Evolutionary conservation across 2,329 filamentous ascomycete genomes (phyloP).

Genomic region (Zymoseptoria passerinii): DNA sequence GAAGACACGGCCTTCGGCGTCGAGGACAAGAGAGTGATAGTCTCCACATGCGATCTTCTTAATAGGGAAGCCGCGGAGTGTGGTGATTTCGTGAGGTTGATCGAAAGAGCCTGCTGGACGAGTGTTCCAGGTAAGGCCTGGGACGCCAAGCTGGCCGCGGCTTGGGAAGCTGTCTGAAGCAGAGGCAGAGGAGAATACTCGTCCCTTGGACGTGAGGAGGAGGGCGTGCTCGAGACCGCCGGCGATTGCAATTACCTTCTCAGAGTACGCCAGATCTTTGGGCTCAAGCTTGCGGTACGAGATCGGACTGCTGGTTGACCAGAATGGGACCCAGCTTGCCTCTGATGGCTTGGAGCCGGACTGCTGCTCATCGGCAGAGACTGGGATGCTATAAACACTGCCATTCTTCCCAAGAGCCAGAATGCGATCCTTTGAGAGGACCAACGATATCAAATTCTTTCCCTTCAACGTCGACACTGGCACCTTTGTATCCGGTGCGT

Average conservation of each 20-base stretch:
- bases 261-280: constrained; percentile 54
- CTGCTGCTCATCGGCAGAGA: constrained; percentile 62
- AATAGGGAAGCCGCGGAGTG: constrained; percentile 62
- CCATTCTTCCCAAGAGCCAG: constrained; percentile 69
- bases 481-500: constrained; percentile 52
- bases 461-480: constrained; percentile 69
- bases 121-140: constrained; percentile 70
- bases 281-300: constrained; percentile 69
- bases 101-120: constrained; percentile 72
- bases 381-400: constrained; percentile 75
- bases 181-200: constrained; percentile 81
- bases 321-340: constrained; percentile 66
- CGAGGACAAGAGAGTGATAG: constrained; percentile 72
- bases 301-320: constrained; percentile 50
- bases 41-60: constrained; percentile 74
- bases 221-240: constrained; percentile 80
- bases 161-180: constrained; percentile 70
- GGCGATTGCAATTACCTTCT: constrained; percentile 65
- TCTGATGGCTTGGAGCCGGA: constrained; percentile 57
- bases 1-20: constrained; percentile 69
- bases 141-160: constrained; percentile 78
- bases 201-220: constrained; percentile 73
- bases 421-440: constrained; percentile 73
- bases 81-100: constrained; percentile 68
- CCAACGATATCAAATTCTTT: constrained; percentile 69